These are phyloP conservation scores for Myriosclerotinia scirpicola DNA, from an alignment of 2,329 filamentous ascomycete genomes.

Conservation along the genomic window DNA sequence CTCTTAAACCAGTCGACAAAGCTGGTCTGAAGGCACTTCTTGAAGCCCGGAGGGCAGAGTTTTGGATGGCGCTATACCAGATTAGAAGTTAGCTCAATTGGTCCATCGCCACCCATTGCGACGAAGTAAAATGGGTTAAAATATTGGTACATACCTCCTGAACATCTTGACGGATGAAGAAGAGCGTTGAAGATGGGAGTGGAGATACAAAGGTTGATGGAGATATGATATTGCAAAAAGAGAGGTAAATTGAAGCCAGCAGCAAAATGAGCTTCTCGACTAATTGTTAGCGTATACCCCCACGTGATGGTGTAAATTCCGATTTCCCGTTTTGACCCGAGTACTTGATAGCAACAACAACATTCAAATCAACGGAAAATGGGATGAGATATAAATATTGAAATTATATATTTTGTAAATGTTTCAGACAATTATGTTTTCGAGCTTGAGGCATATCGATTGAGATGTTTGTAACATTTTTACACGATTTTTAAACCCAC, in stretches of 20 bases:
- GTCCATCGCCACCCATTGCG: constrained; percentile 31
- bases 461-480: background rate
- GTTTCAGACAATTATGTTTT: background rate
- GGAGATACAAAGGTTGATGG: constrained; percentile 54
- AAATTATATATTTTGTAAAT: background rate
- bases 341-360: constrained; percentile 6
- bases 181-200: constrained; percentile 62
- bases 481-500: background rate
- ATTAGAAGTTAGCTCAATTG: constrained; percentile 52
- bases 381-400: background rate
- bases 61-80: constrained; percentile 62
- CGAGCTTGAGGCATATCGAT: background rate
- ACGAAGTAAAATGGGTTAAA: constrained; percentile 32
- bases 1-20: constrained; percentile 54
- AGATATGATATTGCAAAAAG: constrained; percentile 31
- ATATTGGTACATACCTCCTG: constrained; percentile 66
- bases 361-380: background rate
- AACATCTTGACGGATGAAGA: constrained; percentile 75
- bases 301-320: constrained; percentile 23
- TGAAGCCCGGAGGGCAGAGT: constrained; percentile 60
- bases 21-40: constrained; percentile 59
- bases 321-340: constrained; percentile 24
- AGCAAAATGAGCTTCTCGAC: constrained; percentile 33
- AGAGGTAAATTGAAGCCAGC: constrained; percentile 26
- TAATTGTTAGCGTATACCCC: constrained; percentile 41